A percentile compares a stretch with the other conserved stretches of the same genome.
Conservation (phyloP, 73 alveolate species). For the Blepharisma stoltei region DNA sequence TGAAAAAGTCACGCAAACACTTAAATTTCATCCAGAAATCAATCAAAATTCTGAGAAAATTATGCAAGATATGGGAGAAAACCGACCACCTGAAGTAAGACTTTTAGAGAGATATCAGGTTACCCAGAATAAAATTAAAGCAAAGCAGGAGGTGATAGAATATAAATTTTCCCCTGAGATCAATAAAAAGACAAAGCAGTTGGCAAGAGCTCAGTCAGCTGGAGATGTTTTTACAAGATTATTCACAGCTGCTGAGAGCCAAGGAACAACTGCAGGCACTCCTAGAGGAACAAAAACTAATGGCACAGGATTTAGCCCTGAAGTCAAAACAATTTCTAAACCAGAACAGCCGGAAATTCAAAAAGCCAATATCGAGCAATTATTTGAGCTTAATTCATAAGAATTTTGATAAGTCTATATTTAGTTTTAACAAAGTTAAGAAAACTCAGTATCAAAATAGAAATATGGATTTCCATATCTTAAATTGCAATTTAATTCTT, state of each 20-base stretch:
- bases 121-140: not conserved
- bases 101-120: not conserved
- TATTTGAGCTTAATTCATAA: too few species aligned
- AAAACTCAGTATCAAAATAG: too few species aligned
- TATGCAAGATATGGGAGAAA: slow-evolving; percentile 5
- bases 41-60: not conserved
- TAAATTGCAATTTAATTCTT: too few species aligned
- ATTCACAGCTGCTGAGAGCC: not conserved
- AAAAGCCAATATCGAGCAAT: too few species aligned
- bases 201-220: not conserved
- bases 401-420: too few species aligned
- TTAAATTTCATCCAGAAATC: not conserved
- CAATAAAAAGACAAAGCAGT: not conserved
- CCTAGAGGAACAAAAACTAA: too few species aligned
- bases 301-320: too few species aligned
- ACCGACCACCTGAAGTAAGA: not conserved
- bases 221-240: slow-evolving; percentile 22
- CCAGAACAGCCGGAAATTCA: too few species aligned
- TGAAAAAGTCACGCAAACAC: not conserved
- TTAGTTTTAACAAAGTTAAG: too few species aligned
- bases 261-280: too few species aligned
- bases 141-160: not conserved
- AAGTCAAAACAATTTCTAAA: too few species aligned
- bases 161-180: not conserved
- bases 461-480: too few species aligned